Conservation (phyloP, 2,329 filamentous ascomycete species). For the Corniculantispora saksenae region DNA sequence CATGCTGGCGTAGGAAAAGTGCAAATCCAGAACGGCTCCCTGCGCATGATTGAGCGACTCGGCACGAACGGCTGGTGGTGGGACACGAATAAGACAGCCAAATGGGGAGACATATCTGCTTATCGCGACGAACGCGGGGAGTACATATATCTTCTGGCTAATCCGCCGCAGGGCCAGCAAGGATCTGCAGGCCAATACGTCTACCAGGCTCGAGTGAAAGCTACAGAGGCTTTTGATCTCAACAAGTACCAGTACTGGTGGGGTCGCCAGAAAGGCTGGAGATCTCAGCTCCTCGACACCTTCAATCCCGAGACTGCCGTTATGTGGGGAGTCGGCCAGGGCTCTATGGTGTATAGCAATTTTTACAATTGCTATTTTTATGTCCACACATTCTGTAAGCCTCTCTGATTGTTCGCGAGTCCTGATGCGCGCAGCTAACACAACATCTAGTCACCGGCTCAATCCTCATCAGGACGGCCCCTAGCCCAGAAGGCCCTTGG, state of each 20-base stretch:
- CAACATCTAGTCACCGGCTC: too few relatives aligned
- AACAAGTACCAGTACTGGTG: slow-evolving; percentile 43
- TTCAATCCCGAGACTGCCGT: slow-evolving; percentile 40
- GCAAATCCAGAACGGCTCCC: neutral
- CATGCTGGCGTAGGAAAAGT: neutral
- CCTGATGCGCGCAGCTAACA: too few relatives aligned
- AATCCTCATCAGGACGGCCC: too few relatives aligned
- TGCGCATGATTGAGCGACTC: slow-evolving; percentile 30
- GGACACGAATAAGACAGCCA: slow-evolving; percentile 31
- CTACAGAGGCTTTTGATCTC: slow-evolving; percentile 37
- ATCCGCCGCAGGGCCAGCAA: slow-evolving; percentile 34
- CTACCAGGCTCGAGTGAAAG: slow-evolving; percentile 39
- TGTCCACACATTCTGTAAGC: slow-evolving; percentile 29
- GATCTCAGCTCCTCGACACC: slow-evolving; percentile 29
- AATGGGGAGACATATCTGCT: slow-evolving; percentile 40
- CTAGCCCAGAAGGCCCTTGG: neutral
- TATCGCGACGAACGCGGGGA: slow-evolving; percentile 40
- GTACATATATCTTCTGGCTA: slow-evolving; percentile 41
- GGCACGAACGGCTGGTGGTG: slow-evolving; percentile 39
- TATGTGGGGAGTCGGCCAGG: slow-evolving; percentile 40
- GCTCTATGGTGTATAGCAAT: slow-evolving; percentile 39
- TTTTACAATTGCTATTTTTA: slow-evolving; percentile 38
- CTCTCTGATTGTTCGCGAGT: too few relatives aligned
- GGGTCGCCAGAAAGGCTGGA: slow-evolving; percentile 40
- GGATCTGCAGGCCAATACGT: slow-evolving; percentile 32